Conservation (phyloP, 768 basidiomycete genomes). For the Lactifluus subvellereus region DNA sequence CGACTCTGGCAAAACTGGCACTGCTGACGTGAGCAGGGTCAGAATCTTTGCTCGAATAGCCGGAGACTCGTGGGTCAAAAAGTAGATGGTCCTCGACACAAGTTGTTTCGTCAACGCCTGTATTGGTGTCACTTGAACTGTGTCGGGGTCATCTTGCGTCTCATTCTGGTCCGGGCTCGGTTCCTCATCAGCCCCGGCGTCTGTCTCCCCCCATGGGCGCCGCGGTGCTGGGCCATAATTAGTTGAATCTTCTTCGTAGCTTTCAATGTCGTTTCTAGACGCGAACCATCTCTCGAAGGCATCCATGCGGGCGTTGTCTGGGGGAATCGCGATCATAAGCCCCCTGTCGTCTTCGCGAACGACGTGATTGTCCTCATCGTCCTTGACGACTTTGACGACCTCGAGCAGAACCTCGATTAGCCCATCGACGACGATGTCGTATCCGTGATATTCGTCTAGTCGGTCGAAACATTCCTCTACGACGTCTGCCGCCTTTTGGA, state of each 20-base stretch:
- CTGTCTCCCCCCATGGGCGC: slow-evolving; percentile 46
- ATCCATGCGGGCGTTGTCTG: slow-evolving; percentile 38
- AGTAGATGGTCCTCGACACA: slow-evolving; percentile 78
- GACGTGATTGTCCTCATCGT: slow-evolving; percentile 38
- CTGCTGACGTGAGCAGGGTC: slow-evolving; percentile 62
- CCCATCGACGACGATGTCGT: slow-evolving; percentile 78
- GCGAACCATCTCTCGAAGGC: slow-evolving; percentile 63
- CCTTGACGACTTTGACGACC: slow-evolving; percentile 72
- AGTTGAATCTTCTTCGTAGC: slow-evolving; percentile 36
- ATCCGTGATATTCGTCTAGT: slow-evolving; percentile 93
- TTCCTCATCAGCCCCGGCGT: slow-evolving; percentile 27
- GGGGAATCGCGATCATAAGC: neutral
- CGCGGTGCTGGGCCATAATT: slow-evolving; percentile 58
- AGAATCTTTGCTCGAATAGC: slow-evolving; percentile 82
- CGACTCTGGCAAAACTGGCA: slow-evolving; percentile 64
- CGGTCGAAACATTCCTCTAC: slow-evolving; percentile 98
- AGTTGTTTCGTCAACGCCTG: slow-evolving; percentile 81
- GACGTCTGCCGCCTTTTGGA: slow-evolving; percentile 85
- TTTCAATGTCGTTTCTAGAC: slow-evolving; percentile 36
- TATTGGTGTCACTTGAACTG: slow-evolving; percentile 54
- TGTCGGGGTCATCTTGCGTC: slow-evolving; percentile 36
- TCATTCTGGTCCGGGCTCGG: slow-evolving; percentile 24
- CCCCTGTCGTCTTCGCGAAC: slow-evolving; percentile 18
- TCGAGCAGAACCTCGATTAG: slow-evolving; percentile 83
- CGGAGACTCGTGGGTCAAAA: slow-evolving; percentile 86